phyloP scores from a whole-genome alignment of 2,329 filamentous ascomycete genomes.

The Aspergillus intermedius region DNA sequence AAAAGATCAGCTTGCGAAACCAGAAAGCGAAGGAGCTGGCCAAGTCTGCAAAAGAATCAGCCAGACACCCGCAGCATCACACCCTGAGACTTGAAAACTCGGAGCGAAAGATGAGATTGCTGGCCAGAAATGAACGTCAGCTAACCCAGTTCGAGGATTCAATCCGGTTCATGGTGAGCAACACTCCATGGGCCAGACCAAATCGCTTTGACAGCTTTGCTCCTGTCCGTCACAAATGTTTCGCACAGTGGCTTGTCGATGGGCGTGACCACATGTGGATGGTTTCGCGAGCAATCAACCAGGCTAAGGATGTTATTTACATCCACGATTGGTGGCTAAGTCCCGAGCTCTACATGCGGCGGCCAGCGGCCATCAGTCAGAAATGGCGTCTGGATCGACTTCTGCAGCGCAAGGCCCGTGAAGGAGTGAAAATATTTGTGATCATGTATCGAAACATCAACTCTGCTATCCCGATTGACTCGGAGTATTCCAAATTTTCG shows the following conservation, averaged over 20 bases:
- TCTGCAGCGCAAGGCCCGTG: constrained; percentile 83
- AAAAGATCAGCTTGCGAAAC: constrained; percentile 50
- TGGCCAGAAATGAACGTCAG: constrained; percentile 84
- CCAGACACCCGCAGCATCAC: constrained; percentile 65
- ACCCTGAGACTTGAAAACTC: constrained; percentile 82
- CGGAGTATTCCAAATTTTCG: constrained; percentile 95
- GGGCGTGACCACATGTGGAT: constrained; percentile 99
- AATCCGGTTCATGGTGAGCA: constrained; percentile 74
- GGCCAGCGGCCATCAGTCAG: constrained; percentile 90
- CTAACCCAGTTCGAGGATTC: constrained; percentile 91
- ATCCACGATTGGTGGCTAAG: constrained; percentile 99
- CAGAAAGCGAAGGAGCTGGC: constrained; percentile 54
- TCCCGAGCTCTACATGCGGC: constrained; percentile 88
- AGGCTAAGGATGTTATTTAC: constrained; percentile 96
- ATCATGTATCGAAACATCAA: constrained; percentile 98
- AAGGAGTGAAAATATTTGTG: constrained; percentile 95
- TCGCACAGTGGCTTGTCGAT: constrained; percentile 94
- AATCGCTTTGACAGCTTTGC: constrained; percentile 94
- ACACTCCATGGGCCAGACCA: constrained; percentile 72
- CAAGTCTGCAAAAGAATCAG: constrained; percentile 58
- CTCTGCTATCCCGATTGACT: constrained; percentile 93
- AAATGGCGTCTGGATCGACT: constrained; percentile 94
- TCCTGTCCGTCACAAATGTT: constrained; percentile 76
- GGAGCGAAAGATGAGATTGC: constrained; percentile 83
- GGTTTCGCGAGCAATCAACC: constrained; percentile 90